Evolutionary conservation across 2,329 filamentous ascomycete genomes (phyloP).

Genomic region (Colletotrichum shisoi): DNA sequence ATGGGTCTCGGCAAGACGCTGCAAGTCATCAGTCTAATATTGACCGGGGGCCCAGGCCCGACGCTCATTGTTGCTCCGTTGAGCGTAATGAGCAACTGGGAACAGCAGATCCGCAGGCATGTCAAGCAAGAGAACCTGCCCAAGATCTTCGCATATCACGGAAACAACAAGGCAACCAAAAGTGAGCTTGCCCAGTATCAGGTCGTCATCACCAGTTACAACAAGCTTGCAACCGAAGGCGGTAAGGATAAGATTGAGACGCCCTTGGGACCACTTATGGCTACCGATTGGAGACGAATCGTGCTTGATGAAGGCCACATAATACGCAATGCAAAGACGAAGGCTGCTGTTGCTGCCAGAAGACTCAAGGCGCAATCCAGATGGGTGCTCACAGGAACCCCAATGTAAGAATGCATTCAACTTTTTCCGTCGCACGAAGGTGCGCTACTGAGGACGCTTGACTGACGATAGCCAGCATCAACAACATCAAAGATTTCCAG

Average conservation of each 20-base stretch:
- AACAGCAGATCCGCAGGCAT: constrained; percentile 77
- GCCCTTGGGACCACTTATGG: constrained; percentile 46
- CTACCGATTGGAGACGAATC: constrained; percentile 75
- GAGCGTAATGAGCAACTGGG: constrained; percentile 91
- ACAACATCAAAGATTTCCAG: constrained; percentile 81
- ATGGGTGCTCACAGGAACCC: constrained; percentile 83
- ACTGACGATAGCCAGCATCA: constrained; percentile 60
- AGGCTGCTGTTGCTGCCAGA: constrained; percentile 73
- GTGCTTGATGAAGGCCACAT: constrained; percentile 85
- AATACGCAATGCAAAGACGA: constrained; percentile 79
- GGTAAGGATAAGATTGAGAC: constrained; percentile 47
- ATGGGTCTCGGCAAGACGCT: constrained; percentile 94
- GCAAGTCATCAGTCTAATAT: constrained; percentile 81
- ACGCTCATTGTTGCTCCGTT: constrained; percentile 85
- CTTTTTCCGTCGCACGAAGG: not conserved
- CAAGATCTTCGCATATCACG: constrained; percentile 78
- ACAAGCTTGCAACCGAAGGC: constrained; percentile 72
- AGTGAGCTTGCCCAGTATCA: constrained; percentile 71
- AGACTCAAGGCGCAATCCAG: constrained; percentile 73
- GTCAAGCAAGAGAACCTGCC: constrained; percentile 69
- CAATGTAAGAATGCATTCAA: constrained; percentile 63
- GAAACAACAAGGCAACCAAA: constrained; percentile 63
- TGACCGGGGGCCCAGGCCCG: constrained; percentile 64
- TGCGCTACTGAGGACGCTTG: constrained; percentile 43
- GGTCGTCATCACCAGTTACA: constrained; percentile 85